Percentiles rank a stretch among this genome's conserved stretches.
phyloP scores from a whole-genome alignment of 208 protist species.

The Leishmania tropica region DNA sequence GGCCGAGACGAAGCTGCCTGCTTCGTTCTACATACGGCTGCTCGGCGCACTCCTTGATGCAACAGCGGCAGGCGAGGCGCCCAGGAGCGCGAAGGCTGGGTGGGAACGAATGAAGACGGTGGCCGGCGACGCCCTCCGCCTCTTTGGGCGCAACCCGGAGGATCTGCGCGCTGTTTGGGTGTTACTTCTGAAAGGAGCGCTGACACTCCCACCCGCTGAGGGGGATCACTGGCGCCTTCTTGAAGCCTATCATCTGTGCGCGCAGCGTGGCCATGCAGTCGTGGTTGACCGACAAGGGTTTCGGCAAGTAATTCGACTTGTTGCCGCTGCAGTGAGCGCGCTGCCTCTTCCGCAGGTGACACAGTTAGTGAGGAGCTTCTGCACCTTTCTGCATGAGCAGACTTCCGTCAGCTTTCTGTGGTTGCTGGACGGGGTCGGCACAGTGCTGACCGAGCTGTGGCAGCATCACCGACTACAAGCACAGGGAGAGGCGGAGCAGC shows the following conservation, averaged over 20 bases:
- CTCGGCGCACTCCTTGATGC: constrained; percentile 70
- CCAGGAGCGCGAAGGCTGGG: neutral
- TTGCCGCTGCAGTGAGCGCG: constrained; percentile 35
- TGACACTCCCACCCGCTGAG: constrained; percentile 44
- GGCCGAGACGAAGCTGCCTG: constrained; percentile 60
- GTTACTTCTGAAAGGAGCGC: constrained; percentile 72
- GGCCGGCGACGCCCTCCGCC: constrained; percentile 40
- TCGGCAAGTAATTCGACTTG: constrained; percentile 61
- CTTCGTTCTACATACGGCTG: constrained; percentile 63
- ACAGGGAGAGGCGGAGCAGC: constrained; percentile 17
- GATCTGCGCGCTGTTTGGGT: constrained; percentile 65
- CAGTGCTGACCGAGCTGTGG: constrained; percentile 57
- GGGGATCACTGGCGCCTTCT: constrained; percentile 49
- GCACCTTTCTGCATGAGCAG: constrained; percentile 53
- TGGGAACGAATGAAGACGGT: constrained; percentile 53
- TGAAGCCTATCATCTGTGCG: constrained; percentile 65
- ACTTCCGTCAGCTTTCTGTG: constrained; percentile 66
- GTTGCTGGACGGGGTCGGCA: constrained; percentile 59
- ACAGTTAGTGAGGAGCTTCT: constrained; percentile 26
- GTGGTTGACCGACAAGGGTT: constrained; percentile 49
- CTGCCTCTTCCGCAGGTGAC: constrained; percentile 12
- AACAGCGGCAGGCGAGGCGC: neutral
- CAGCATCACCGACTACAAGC: constrained; percentile 33
- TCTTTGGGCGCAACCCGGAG: constrained; percentile 51
- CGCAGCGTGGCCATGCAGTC: constrained; percentile 42